phyloP scores from a whole-genome alignment of 1,139 yeast genomes.

The Geotrichum cucujoidarum region DNA sequence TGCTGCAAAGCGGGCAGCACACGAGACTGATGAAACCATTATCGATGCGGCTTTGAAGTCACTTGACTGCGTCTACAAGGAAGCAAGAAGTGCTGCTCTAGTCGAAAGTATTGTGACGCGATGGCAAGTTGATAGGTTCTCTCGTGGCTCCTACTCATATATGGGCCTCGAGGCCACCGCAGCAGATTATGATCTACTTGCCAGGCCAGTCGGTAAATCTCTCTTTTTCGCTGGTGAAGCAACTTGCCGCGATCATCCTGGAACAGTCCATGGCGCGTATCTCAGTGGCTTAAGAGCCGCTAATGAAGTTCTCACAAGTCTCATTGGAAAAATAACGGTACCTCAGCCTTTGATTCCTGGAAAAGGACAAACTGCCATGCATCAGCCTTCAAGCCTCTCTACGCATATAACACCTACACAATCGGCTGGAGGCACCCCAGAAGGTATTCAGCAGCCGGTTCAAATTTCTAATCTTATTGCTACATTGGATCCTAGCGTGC shows the following conservation, averaged over 20 bases:
- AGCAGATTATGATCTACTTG: slow-evolving; percentile 41
- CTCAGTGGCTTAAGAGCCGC: slow-evolving; percentile 43
- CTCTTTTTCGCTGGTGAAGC: slow-evolving; percentile 46
- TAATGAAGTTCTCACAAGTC: slow-evolving; percentile 38
- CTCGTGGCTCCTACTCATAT: slow-evolving; percentile 42
- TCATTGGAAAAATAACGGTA: slow-evolving; percentile 40
- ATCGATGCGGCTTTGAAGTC: slow-evolving; percentile 36
- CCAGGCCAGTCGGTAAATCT: slow-evolving; percentile 38
- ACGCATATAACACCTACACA: slow-evolving; percentile 15
- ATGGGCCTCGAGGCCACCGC: slow-evolving; percentile 43
- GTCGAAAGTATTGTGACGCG: slow-evolving; percentile 40
- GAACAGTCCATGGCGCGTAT: slow-evolving; percentile 45
- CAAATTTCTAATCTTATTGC: slow-evolving; percentile 11
- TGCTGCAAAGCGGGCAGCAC: slow-evolving; percentile 36
- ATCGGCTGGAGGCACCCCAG: slow-evolving; percentile 14
- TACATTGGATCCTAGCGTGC: no score
- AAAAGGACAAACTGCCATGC: slow-evolving; percentile 14
- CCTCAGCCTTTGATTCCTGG: slow-evolving; percentile 39
- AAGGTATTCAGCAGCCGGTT: slow-evolving; percentile 5
- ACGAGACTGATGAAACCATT: slow-evolving; percentile 35
- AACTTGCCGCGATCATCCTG: slow-evolving; percentile 41
- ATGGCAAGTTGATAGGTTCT: slow-evolving; percentile 42
- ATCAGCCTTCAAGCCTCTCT: slow-evolving; percentile 4
- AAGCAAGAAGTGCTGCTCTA: slow-evolving; percentile 28
- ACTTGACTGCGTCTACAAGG: slow-evolving; percentile 32